A percentile compares a stretch with the other conserved stretches of the same genome.
These are phyloP conservation scores for Mortierella sp. DNA, from an alignment of 371 early-diverging fungal species.

Conservation along the genomic window DNA sequence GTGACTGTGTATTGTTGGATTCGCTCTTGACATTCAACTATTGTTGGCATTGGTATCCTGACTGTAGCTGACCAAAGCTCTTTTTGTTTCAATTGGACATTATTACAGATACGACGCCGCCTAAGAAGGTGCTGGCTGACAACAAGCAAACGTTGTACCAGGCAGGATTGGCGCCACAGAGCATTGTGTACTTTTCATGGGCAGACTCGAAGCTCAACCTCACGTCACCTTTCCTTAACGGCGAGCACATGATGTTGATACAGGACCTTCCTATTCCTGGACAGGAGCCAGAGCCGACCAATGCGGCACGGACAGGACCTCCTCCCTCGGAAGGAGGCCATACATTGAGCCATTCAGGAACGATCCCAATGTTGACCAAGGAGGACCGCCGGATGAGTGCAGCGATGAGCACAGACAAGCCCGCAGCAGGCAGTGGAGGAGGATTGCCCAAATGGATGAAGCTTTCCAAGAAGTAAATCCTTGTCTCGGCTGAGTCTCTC, in stretches of 20 bases:
- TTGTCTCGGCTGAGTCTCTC: background rate
- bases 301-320: constrained; percentile 3
- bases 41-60: no score
- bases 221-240: constrained; percentile 54
- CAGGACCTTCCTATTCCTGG: constrained; percentile 51
- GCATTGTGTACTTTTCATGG: constrained; percentile 59
- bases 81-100: background rate
- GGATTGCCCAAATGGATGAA: constrained; percentile 58
- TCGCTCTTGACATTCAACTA: no score
- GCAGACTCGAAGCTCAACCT: constrained; percentile 58
- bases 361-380: constrained; percentile 28
- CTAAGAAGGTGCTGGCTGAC: constrained; percentile 54
- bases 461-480: constrained; percentile 38
- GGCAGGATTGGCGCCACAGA: constrained; percentile 59
- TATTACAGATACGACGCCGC: constrained; percentile 56
- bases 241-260: constrained; percentile 35
- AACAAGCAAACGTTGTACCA: constrained; percentile 52
- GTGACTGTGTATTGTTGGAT: background rate
- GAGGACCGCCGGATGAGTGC: constrained; percentile 40
- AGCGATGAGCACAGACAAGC: constrained; percentile 48
- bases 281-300: constrained; percentile 14
- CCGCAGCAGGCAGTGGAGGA: constrained; percentile 26
- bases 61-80: background rate
- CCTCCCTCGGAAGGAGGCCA: constrained; percentile 1
- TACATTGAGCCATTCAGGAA: constrained; percentile 12